These are phyloP conservation scores for Cystofilobasidium capitatum DNA, from an alignment of 768 basidiomycete species.

Conservation along the genomic window DNA sequence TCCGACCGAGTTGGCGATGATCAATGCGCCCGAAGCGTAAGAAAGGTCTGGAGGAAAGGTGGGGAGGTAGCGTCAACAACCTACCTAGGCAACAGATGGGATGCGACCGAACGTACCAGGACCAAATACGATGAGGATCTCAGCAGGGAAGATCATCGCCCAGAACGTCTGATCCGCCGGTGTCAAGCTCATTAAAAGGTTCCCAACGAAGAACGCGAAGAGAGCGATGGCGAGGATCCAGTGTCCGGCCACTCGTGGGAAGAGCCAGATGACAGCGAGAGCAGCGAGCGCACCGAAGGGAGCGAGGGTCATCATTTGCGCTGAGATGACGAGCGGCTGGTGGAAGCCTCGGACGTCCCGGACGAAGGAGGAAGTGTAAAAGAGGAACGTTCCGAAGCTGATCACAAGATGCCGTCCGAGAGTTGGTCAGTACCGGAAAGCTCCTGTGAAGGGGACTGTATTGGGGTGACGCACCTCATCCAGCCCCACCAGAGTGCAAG, in stretches of 20 bases:
- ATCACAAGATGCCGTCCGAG: too few species aligned
- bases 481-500: conserved; percentile 2
- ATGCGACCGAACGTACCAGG: neutral
- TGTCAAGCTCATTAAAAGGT: neutral
- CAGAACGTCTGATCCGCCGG: neutral
- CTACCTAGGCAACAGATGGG: neutral
- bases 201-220: neutral
- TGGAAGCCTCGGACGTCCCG: conserved; percentile 10
- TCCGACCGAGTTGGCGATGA: neutral
- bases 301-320: neutral
- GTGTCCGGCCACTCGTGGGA: neutral
- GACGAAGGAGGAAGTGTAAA: neutral
- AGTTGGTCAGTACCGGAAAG: too few species aligned
- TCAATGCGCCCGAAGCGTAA: neutral
- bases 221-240: conserved; percentile 4
- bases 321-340: conserved; percentile 1
- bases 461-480: neutral
- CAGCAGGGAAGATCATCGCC: conserved; percentile 2
- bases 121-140: neutral
- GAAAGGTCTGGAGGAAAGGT: neutral
- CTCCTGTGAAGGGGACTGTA: too few species aligned
- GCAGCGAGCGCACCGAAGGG: conserved; percentile 1
- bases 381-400: conserved; percentile 10
- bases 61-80: too few species aligned
- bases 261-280: neutral